A percentile compares a stretch with the other conserved stretches of the same genome.
These are phyloP conservation scores for Tulasnella sp. DNA, from an alignment of 768 basidiomycete genomes.

Conservation along the genomic window DNA sequence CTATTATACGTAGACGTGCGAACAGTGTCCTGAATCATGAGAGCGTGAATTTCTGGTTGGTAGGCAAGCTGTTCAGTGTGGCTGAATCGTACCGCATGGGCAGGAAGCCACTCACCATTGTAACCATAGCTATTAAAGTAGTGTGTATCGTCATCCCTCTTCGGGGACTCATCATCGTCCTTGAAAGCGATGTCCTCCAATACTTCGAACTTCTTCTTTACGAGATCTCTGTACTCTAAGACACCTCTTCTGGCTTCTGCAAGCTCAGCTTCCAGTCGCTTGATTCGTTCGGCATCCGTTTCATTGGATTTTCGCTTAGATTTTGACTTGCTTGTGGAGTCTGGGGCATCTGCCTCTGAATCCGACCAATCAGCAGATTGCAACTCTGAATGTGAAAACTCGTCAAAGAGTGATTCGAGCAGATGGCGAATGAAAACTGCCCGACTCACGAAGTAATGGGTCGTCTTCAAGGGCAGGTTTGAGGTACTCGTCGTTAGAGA, in stretches of 20 bases:
- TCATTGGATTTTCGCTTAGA: conserved; percentile 24
- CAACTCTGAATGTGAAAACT: conserved; percentile 35
- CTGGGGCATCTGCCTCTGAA: conserved; percentile 42
- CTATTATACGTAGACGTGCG: conserved; percentile 86
- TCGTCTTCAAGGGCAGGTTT: conserved; percentile 76
- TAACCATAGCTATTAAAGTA: conserved; percentile 86
- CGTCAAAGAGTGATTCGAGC: background rate
- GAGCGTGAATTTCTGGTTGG: conserved; percentile 72
- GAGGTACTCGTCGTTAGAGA: conserved; percentile 66
- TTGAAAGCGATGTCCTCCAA: conserved; percentile 29
- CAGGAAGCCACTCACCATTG: conserved; percentile 57
- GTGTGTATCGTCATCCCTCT: conserved; percentile 80
- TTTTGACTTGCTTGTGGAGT: conserved; percentile 12
- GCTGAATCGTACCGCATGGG: background rate
- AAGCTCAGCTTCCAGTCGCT: conserved; percentile 48
- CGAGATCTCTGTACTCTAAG: conserved; percentile 44
- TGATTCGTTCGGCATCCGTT: conserved; percentile 30
- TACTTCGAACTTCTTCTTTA: conserved; percentile 38
- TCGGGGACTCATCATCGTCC: conserved; percentile 24
- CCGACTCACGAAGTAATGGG: conserved; percentile 66
- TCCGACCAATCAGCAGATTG: conserved; percentile 65
- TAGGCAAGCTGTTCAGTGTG: background rate
- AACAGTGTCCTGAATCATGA: conserved; percentile 94
- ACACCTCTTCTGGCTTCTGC: conserved; percentile 46
- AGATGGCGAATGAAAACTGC: background rate